Conservation (phyloP, 106 monocot genomes). For the Platanthera zijinensis region DNA sequence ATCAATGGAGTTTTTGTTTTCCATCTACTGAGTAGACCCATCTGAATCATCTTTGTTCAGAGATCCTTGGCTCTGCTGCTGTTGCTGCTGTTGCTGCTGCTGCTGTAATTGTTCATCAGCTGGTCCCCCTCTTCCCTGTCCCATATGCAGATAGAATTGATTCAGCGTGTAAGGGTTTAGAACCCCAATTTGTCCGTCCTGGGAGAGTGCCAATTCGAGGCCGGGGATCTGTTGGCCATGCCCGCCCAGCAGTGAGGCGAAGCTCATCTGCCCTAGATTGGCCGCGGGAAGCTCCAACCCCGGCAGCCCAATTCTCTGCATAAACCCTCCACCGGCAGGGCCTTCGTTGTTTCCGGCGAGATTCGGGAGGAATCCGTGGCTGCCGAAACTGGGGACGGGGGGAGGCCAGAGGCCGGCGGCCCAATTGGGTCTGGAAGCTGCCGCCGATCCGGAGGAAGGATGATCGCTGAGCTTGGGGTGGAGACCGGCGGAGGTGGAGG, state of each 20-base stretch:
- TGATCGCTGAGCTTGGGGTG: neutral
- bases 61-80: constrained; percentile 4
- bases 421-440: constrained; percentile 3
- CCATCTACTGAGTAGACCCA: constrained; percentile 10
- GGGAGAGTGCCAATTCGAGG: constrained; percentile 31
- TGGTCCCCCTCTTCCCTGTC: constrained; percentile 14
- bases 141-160: constrained; percentile 30
- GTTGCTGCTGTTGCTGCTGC: constrained; percentile 10
- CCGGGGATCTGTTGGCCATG: constrained; percentile 28
- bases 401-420: constrained; percentile 9
- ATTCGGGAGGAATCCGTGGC: constrained; percentile 5
- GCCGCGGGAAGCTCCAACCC: constrained; percentile 9
- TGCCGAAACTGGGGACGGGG: neutral
- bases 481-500: neutral
- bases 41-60: constrained; percentile 20
- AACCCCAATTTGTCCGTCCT: constrained; percentile 27
- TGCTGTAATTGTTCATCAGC: constrained; percentile 12
- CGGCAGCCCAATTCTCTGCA: constrained; percentile 10
- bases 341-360: neutral
- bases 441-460: neutral
- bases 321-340: neutral
- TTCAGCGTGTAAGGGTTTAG: constrained; percentile 16
- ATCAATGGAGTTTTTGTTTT: neutral
- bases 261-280: constrained; percentile 19
- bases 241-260: constrained; percentile 24